Percentiles rank a stretch among this genome's conserved stretches.
phyloP scores from a whole-genome alignment of 2,329 filamentous ascomycete species.

The Fusarium brachygibbosum region DNA sequence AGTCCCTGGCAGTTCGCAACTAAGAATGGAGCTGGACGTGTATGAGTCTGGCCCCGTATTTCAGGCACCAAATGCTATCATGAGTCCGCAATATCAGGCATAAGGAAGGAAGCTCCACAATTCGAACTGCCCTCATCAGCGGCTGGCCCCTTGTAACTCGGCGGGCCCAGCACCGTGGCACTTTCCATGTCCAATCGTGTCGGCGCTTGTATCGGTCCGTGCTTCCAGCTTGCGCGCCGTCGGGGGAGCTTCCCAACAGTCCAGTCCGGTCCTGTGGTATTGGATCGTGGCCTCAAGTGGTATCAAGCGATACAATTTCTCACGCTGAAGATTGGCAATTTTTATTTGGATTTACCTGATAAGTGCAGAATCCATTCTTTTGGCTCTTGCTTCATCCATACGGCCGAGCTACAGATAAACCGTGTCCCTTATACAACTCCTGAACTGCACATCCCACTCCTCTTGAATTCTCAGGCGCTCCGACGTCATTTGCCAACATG shows the following conservation, averaged over 20 bases:
- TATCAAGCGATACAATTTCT: constrained; percentile 36
- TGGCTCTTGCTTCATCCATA: background rate
- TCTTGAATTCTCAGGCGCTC: constrained; percentile 23
- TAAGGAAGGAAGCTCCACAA: constrained; percentile 14
- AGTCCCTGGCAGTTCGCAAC: constrained; percentile 45
- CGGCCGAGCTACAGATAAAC: background rate
- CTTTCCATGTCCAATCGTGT: constrained; percentile 39
- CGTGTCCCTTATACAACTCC: constrained; percentile 23
- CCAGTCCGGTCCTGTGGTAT: constrained; percentile 28
- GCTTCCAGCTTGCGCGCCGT: constrained; percentile 43
- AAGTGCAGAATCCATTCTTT: background rate
- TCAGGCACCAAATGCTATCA: constrained; percentile 51
- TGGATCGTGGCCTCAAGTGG: constrained; percentile 49
- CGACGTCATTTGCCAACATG: constrained; percentile 56
- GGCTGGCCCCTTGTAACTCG: constrained; percentile 32
- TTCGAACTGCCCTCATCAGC: constrained; percentile 23
- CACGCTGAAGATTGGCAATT: constrained; percentile 5
- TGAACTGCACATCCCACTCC: constrained; percentile 44
- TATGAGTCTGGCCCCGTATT: constrained; percentile 47
- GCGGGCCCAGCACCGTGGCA: constrained; percentile 24
- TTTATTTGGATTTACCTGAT: constrained; percentile 1
- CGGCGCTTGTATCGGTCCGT: constrained; percentile 50
- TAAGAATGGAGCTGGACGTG: constrained; percentile 42
- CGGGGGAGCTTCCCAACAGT: constrained; percentile 42
- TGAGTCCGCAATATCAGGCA: constrained; percentile 13